Evolutionary conservation across 352 stramenopile species (phyloP), one percentile per base, ranked within the genome.

Genomic region (Phytophthora podocarpi): DNA sequence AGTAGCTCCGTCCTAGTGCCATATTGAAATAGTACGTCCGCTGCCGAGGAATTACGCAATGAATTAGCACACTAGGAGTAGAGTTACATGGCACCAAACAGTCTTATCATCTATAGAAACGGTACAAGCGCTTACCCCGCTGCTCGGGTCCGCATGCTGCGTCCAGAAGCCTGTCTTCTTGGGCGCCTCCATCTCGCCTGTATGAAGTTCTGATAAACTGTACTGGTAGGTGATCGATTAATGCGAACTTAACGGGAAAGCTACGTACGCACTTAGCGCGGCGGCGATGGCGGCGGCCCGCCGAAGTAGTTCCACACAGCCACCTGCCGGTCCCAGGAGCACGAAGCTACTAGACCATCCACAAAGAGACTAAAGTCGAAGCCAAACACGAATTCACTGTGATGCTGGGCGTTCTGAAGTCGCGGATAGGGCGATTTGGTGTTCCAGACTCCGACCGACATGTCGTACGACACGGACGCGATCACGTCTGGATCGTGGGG

Each of bases 391-490:
- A 97, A 97, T 74, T 97, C 90, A 21, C 79, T 82, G 64, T 97
- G 90, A 50, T 95, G 85, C 36, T 72, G 62, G 8, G 85, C 85
- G 18, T 73, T 87, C 62, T 95, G 85, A 51, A 94, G 74, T 11
- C 81, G 70, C 26, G 85, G 77, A 64, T 89, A 89, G n/a, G 78
- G 80, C 34, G 84, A 87, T 47, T 86, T 85, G 18, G 75, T 91
- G 70, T 96, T 90, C 91, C 91, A 97, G 9, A 97, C 59, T 7
- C 87, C 75, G 5, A 96, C 87, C 18, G 87, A 88, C 91, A 97
- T 97, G 76, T 97, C 91, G 66, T 97, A 97, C 15, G 90, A 97
- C 50, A 70, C 82, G 4, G 84, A 90, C 13, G 80, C 91, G 32
- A 97, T 78, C 46, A 97, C 70, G 35, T 94, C 74, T 13, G 70